These are phyloP conservation scores for Zelonia costaricensis DNA, from an alignment of 208 protist species.

Conservation along the genomic window DNA sequence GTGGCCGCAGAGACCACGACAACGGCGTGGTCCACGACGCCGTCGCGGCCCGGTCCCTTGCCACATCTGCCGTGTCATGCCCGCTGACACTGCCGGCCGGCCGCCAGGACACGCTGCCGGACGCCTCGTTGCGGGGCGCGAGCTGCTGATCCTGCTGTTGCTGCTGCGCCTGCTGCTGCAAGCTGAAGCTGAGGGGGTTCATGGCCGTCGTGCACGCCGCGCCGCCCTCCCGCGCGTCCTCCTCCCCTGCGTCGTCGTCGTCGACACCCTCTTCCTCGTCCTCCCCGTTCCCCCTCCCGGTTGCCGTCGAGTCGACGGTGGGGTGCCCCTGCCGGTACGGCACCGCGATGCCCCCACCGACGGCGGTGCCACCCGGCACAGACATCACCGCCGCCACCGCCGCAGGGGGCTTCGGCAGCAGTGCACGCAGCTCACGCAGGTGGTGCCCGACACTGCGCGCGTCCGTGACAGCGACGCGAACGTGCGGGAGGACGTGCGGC, in stretches of 20 bases:
- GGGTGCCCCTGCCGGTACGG: too few species aligned
- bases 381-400: neutral
- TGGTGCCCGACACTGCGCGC: conserved; percentile 16
- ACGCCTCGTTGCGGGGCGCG: too few species aligned
- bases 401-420: conserved; percentile 1
- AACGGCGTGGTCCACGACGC: too few species aligned
- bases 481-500: conserved; percentile 7
- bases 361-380: neutral
- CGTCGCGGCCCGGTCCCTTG: neutral
- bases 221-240: neutral
- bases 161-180: neutral
- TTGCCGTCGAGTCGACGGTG: conserved; percentile 7
- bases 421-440: conserved; percentile 12
- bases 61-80: neutral
- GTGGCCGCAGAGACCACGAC: too few species aligned
- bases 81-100: too few species aligned
- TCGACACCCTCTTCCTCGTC: too few species aligned
- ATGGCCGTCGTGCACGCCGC: neutral
- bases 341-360: too few species aligned
- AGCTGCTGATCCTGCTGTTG: too few species aligned
- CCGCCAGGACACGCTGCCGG: too few species aligned
- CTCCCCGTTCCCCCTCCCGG: too few species aligned
- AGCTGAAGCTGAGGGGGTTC: neutral
- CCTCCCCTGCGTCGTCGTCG: neutral
- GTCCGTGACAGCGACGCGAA: conserved; percentile 26